phyloP scores from a whole-genome alignment of 169 alveolate genomes.

The Plasmodium yoelii region DNA sequence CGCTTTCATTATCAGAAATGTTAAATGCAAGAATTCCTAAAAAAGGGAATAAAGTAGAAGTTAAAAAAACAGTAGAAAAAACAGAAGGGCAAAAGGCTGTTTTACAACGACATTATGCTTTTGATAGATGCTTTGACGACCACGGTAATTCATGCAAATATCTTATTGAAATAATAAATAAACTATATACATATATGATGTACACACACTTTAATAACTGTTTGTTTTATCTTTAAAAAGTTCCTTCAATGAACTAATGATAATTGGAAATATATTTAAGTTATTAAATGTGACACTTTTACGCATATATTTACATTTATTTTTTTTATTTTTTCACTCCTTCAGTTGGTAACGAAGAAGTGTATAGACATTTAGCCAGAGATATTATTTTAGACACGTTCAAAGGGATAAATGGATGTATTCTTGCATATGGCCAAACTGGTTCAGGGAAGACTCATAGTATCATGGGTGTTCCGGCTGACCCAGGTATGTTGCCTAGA shows the following conservation, averaged over 20 bases:
- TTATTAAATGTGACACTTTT: too few relatives aligned
- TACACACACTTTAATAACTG: too few relatives aligned
- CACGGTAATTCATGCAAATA: constrained; percentile 68
- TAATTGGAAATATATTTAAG: too few relatives aligned
- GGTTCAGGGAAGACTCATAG: constrained; percentile 87
- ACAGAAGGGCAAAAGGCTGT: constrained; percentile 85
- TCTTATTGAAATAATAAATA: neutral
- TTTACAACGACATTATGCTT: constrained; percentile 81
- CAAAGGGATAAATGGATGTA: constrained; percentile 87
- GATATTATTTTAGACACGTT: constrained; percentile 84
- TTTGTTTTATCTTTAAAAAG: too few relatives aligned
- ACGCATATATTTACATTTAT: neutral
- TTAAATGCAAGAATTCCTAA: constrained; percentile 77
- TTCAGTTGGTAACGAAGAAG: constrained; percentile 84
- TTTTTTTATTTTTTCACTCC: neutral
- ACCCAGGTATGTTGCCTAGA: constrained; percentile 87
- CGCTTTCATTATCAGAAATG: constrained; percentile 82
- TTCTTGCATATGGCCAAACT: constrained; percentile 86
- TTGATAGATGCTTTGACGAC: constrained; percentile 86
- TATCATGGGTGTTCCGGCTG: constrained; percentile 86
- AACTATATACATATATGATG: neutral
- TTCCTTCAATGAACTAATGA: too few relatives aligned
- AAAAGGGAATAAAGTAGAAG: constrained; percentile 72
- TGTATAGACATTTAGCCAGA: constrained; percentile 82
- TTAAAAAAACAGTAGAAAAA: constrained; percentile 78